Evolutionary conservation across 31 red algal species (phyloP).

Genomic region (Porphyra umbilicalis): DNA sequence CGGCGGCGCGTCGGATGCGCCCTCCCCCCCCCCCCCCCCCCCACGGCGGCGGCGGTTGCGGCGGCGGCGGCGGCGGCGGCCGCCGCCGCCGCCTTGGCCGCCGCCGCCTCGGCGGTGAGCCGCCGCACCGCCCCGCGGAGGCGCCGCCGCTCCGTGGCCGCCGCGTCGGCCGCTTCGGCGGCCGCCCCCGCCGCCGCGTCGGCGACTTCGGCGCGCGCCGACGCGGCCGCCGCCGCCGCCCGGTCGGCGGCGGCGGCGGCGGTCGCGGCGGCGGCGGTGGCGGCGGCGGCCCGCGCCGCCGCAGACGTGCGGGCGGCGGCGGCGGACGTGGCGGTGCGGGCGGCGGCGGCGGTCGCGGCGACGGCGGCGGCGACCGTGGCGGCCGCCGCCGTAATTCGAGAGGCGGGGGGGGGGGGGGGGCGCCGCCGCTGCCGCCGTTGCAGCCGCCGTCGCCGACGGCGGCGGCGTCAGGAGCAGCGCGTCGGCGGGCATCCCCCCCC

Average conservation of each 20-base stretch:
- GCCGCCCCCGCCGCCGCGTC: neutral
- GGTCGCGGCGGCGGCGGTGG: neutral
- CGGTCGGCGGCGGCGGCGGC: neutral
- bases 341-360: neutral
- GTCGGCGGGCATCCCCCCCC: no score
- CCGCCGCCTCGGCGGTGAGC: neutral
- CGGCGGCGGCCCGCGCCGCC: neutral
- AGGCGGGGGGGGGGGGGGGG: neutral
- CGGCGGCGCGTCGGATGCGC: no score
- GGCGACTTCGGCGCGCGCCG: neutral
- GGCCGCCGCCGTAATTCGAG: neutral
- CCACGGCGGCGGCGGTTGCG: no score
- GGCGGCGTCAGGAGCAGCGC: no score
- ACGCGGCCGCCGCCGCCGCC: neutral
- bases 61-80: neutral
- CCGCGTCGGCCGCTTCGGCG: neutral
- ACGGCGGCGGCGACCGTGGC: neutral
- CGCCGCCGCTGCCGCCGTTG: neutral
- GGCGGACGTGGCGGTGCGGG: neutral
- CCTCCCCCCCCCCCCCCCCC: no score
- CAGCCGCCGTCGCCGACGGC: neutral
- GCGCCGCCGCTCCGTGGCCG: neutral
- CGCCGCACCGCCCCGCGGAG: neutral
- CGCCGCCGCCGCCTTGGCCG: no score
- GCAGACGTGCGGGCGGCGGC: neutral